Evolutionary conservation across 2,329 filamentous ascomycete genomes (phyloP).

Genomic region (Aspergillus pseudotamarii): DNA sequence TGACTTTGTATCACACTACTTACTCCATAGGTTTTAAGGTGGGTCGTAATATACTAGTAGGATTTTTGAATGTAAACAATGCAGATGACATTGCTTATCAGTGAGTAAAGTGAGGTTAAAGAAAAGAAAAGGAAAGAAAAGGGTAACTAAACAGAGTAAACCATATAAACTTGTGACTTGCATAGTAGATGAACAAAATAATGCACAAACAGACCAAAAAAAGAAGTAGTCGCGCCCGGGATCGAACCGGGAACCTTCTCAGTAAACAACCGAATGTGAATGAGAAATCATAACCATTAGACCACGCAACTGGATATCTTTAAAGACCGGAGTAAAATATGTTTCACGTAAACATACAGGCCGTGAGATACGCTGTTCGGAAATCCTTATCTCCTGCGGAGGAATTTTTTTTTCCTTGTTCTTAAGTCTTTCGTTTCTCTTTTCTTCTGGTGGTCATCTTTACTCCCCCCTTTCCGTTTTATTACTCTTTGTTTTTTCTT

Average conservation of each 20-base stretch:
- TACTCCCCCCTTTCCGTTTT: not conserved
- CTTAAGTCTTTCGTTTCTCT: not conserved
- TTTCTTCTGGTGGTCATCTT: not conserved
- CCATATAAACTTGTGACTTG: no score
- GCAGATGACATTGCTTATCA: no score
- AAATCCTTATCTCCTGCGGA: constrained; percentile 1
- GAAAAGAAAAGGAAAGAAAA: no score
- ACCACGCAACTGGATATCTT: constrained; percentile 20
- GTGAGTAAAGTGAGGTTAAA: no score
- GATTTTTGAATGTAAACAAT: no score
- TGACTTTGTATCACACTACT: no score
- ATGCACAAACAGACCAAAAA: not conserved
- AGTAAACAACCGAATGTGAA: constrained; percentile 22
- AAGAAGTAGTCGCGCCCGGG: constrained; percentile 26
- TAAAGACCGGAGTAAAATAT: rapidly evolving
- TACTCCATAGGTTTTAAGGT: no score
- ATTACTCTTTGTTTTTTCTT: not conserved
- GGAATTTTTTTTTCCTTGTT: not conserved
- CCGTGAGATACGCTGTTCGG: not conserved
- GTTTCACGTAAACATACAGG: rapidly evolving
- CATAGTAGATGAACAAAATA: not conserved
- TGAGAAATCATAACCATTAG: constrained; percentile 30
- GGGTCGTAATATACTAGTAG: no score
- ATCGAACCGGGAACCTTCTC: constrained; percentile 27
- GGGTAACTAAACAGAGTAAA: no score